Percentiles rank a stretch among this genome's conserved stretches.
Evolutionary conservation across 257 asterid species (phyloP).

Genomic region (Solanum chmielewskii): DNA sequence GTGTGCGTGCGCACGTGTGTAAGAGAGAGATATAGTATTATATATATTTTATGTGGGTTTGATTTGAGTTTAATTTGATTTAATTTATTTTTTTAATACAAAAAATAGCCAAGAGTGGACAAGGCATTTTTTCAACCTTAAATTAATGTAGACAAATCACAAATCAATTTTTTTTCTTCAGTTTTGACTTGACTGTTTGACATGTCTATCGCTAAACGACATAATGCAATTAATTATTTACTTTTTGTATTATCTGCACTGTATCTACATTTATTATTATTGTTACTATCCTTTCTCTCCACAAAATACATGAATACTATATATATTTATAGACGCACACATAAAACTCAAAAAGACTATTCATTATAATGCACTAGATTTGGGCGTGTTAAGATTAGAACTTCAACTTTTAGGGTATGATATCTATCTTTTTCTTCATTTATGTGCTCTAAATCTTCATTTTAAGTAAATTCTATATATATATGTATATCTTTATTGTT

Average conservation of each 20-base stretch:
- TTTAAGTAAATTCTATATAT: no score
- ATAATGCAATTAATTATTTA: no score
- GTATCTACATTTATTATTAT: no score
- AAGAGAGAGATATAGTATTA: no score
- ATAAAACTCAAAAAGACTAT: background rate
- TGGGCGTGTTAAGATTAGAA: background rate
- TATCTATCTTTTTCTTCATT: background rate
- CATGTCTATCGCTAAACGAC: background rate
- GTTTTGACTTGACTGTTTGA: background rate
- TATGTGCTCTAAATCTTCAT: background rate
- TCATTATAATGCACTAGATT: background rate
- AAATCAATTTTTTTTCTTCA: no score
- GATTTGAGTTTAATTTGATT: no score
- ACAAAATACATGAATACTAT: background rate
- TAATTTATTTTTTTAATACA: no score
- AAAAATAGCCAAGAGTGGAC: background rate
- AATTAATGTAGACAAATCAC: background rate
- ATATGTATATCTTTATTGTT: no score
- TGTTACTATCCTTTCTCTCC: background rate
- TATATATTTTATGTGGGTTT: no score
- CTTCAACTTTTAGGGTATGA: background rate
- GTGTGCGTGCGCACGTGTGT: no score
- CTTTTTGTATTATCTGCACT: background rate
- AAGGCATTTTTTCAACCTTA: background rate
- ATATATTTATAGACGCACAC: no score